Evolutionary conservation across 1,284 basidiomycete genomes (phyloP), one percentile per base, ranked within the genome.

Genomic region (Violaceomyces palustris): DNA sequence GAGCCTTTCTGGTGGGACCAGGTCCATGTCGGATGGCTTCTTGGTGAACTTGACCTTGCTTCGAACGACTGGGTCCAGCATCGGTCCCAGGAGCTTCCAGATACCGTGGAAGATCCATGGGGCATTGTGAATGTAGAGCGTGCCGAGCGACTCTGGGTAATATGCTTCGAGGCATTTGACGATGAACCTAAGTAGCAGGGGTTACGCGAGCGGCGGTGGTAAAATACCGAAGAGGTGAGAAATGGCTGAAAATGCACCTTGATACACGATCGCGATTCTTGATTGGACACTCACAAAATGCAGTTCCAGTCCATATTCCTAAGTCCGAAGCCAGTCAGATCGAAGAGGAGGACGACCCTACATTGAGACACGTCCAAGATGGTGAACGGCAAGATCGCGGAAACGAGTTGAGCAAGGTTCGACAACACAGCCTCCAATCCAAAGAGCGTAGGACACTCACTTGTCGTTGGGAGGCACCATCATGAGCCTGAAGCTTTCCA

Each of bases 51-150:
- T 62, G 43, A 70, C 64, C 56, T 72, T 72, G 47, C 52, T 54
- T 21, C 68, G 60, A 18, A 72, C 69, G 15, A 59, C 57, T 26
- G 69, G 67, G 50, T 72, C 69, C 14, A 72, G 65, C 62, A 72
- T 64, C 26, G 67, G 69, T n/a, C 60, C 50, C 28, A 72, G 49
- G 8, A 67, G 60, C 48, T 67, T 69, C 69, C 66, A 71, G 52
- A 71, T 64, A 19, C 74, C 74, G 24, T 67, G 61, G 54, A 75
- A 75, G 38, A 75, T 71, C 74, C 74, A 75, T 2, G 74, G 74
- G 1, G 74, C 73, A 11, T 70, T 66, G 61, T 75, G 68, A 32
- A 75, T 67, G 43, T 71, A 67, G 27, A 75, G 64, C 32, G 59
- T 67, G 25, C 61, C 67, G 18, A 75, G 67, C 15, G 72, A 72